Evolutionary conservation across 805 yeast genomes (phyloP), one percentile per base, ranked within the genome.

Genomic region (Candida xyloterini): DNA sequence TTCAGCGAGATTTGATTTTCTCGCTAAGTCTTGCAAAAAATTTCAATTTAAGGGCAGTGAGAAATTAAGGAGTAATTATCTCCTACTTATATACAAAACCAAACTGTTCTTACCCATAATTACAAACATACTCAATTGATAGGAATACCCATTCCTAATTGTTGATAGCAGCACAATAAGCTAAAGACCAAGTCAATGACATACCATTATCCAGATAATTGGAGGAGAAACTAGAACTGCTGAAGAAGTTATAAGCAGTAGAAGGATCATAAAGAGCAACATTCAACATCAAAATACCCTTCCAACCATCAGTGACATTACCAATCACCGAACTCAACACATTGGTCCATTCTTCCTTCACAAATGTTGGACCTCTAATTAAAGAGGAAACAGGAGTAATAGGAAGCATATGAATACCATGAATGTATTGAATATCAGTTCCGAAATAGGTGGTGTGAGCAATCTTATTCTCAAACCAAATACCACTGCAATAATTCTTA

Each of bases 161-260:
- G 29, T 26, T 35, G 20, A 71, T 64, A 10, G 74, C 81, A 2
- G 78, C 95, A 34, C 81, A 69, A 49, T 76, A 85, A 0, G 95
- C 79, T 48, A 90, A 66, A 7, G 90, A 81, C 95, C 96, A 89
- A 0, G 96, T 81, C 48, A 80, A 65, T 11, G 95, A 80, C 75
- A 89, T 93, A 2, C 97, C 97, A 40, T 77, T 78, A 53, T 90
- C 97, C 38, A 90, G 73, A 51, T 72, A 74, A 2, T 60, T 52
- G 7, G 66, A 63, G 31, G 69, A 58, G 73, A 86, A 89, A 40
- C 65, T 67, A 5, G 69, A 53, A 23, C 76, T 60, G 4, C 78
- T 59, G 61, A 88, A 88, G 63, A 78, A 88, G 7, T 65, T 50
- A 57, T 77, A 87, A 0, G 95, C 71, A 1, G 70, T 43, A 29